These are phyloP conservation scores for Gossypium mustelinum DNA, from an alignment of 345 rosid species.

Conservation along the genomic window DNA sequence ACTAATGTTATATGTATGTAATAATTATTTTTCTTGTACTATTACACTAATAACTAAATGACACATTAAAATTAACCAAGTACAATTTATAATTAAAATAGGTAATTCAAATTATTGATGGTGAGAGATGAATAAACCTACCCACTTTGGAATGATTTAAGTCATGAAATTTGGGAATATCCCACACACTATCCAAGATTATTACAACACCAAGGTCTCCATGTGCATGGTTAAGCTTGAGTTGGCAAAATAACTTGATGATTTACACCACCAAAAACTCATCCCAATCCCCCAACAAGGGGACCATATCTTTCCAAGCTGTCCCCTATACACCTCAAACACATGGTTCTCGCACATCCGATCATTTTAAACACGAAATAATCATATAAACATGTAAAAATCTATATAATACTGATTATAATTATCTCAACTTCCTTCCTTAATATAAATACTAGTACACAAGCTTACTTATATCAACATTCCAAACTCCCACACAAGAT, in stretches of 20 bases:
- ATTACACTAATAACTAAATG: too few species aligned
- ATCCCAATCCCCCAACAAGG: background rate
- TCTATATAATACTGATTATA: too few species aligned
- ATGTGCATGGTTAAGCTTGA: conserved; percentile 1
- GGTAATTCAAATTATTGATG: background rate
- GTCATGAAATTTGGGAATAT: background rate
- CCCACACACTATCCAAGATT: background rate
- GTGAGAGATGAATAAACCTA: background rate
- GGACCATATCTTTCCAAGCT: conserved; percentile 2
- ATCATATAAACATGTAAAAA: too few species aligned
- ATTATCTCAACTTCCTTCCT: background rate
- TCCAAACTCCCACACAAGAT: background rate
- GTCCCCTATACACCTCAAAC: background rate
- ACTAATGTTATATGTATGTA: too few species aligned
- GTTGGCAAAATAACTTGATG: conserved; percentile 4
- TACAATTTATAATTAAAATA: too few species aligned
- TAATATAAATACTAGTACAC: background rate
- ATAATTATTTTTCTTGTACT: too few species aligned
- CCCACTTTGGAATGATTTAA: background rate
- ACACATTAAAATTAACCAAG: too few species aligned
- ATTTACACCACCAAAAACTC: conserved; percentile 1
- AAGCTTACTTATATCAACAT: background rate
- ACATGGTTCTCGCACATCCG: too few species aligned
- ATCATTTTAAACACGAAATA: too few species aligned
- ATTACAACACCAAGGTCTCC: conserved; percentile 6